These are phyloP conservation scores for Blastobotrys arbuscula DNA, from an alignment of 1,139 yeast species.

Conservation along the genomic window DNA sequence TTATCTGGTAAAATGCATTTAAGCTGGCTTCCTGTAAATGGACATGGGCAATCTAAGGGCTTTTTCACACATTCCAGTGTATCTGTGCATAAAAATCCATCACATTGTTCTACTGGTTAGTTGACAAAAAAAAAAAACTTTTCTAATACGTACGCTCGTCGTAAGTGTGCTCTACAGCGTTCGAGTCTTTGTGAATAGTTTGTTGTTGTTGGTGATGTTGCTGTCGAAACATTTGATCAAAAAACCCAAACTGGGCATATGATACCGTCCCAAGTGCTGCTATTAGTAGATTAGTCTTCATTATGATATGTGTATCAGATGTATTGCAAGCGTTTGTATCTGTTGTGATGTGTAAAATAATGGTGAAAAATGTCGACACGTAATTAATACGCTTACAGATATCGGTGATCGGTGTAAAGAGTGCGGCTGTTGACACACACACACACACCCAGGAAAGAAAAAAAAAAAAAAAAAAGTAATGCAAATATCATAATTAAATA, in stretches of 20 bases:
- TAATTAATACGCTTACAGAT: background rate
- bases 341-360: background rate
- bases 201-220: conserved; percentile 26
- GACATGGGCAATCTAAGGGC: conserved; percentile 81
- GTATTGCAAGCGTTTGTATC: background rate
- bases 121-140: no score
- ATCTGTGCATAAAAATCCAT: conserved; percentile 73
- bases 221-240: conserved; percentile 35
- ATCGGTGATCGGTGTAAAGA: background rate
- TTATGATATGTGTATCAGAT: background rate
- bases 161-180: conserved; percentile 33
- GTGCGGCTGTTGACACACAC: background rate
- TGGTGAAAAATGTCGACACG: background rate
- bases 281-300: background rate
- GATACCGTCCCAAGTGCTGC: conserved; percentile 3
- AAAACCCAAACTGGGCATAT: conserved; percentile 30
- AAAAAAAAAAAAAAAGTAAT: background rate
- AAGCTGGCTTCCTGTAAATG: conserved; percentile 76
- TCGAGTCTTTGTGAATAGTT: conserved; percentile 25
- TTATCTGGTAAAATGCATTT: conserved; percentile 73
- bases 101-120: conserved; percentile 38
- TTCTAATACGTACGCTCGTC: conserved; percentile 28
- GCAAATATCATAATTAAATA: background rate
- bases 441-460: background rate
- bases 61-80: conserved; percentile 69